phyloP scores from a whole-genome alignment of 768 basidiomycete species.

The Hydnomerulius pinastri region DNA sequence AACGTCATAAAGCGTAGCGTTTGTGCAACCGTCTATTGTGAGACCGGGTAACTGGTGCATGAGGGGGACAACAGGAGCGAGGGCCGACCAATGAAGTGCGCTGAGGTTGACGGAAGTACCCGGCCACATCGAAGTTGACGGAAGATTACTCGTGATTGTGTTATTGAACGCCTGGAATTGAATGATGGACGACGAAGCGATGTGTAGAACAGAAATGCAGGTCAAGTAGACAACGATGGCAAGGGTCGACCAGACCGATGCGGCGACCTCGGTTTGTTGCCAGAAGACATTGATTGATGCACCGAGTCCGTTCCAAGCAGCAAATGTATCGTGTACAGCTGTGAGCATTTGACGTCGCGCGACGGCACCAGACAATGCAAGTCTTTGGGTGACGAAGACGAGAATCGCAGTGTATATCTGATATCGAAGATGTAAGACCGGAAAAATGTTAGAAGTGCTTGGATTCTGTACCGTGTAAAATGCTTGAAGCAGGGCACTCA shows the following conservation, averaged over 20 bases:
- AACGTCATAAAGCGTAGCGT: conserved; percentile 16
- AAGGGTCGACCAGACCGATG: conserved; percentile 13
- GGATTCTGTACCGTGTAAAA: conserved; percentile 9
- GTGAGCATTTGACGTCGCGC: conserved; percentile 14
- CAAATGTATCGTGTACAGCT: conserved; percentile 16
- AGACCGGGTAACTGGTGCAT: background rate
- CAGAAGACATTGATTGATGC: conserved; percentile 14
- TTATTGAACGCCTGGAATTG: conserved; percentile 17
- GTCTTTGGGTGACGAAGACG: conserved; percentile 21
- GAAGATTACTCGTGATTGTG: background rate
- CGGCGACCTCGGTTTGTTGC: conserved; percentile 11
- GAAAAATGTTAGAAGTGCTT: no score
- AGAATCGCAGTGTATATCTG: conserved; percentile 19
- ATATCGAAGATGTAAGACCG: background rate
- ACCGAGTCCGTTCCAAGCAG: conserved; percentile 26
- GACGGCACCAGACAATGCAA: conserved; percentile 8
- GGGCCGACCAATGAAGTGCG: background rate
- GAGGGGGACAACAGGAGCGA: conserved; percentile 1
- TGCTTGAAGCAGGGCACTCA: conserved; percentile 2
- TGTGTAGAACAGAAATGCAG: conserved; percentile 20
- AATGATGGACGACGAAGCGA: conserved; percentile 23
- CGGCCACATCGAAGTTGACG: conserved; percentile 8
- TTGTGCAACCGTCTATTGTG: conserved; percentile 3
- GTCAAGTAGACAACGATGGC: conserved; percentile 19
- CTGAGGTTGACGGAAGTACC: background rate